Percentiles rank a stretch among this genome's conserved stretches.
Conservation (phyloP, 257 asterid species). For the Solanum neorickii region DNA sequence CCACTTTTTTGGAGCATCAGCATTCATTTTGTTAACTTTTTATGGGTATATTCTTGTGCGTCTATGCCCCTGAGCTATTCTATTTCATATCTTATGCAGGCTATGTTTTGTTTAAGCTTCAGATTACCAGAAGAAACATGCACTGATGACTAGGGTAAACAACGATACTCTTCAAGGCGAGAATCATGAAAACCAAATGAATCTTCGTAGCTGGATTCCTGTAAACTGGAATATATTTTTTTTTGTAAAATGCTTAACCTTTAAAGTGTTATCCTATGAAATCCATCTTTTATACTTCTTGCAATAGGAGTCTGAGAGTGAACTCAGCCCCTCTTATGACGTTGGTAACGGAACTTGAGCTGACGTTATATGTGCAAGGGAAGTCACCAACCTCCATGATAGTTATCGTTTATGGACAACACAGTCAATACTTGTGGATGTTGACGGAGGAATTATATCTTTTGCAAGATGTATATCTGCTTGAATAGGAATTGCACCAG, state of each 20-base stretch:
- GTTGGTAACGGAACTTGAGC: neutral
- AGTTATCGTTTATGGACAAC: neutral
- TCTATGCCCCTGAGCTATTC: neutral
- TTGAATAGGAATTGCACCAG: slow-evolving; percentile 47
- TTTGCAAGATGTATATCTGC: slow-evolving; percentile 13
- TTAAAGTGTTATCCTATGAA: neutral
- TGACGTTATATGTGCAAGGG: neutral
- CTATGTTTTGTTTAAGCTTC: slow-evolving; percentile 89
- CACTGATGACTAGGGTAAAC: slow-evolving; percentile 9
- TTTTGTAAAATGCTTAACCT: neutral
- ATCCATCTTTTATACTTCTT: neutral
- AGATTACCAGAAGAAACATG: slow-evolving; percentile 81
- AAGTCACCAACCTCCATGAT: neutral
- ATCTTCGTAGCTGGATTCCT: neutral
- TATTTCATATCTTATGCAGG: slow-evolving; percentile 33
- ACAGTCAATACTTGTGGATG: neutral
- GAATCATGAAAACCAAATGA: neutral
- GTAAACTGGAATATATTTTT: neutral
- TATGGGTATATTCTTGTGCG: neutral
- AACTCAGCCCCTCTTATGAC: neutral
- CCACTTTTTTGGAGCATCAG: neutral
- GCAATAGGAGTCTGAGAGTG: neutral
- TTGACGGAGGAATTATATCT: neutral
- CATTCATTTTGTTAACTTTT: neutral
- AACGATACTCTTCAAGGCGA: neutral